Evolutionary conservation across 208 protist genomes (phyloP).

Genomic region (Acanthamoeba castellanii): DNA sequence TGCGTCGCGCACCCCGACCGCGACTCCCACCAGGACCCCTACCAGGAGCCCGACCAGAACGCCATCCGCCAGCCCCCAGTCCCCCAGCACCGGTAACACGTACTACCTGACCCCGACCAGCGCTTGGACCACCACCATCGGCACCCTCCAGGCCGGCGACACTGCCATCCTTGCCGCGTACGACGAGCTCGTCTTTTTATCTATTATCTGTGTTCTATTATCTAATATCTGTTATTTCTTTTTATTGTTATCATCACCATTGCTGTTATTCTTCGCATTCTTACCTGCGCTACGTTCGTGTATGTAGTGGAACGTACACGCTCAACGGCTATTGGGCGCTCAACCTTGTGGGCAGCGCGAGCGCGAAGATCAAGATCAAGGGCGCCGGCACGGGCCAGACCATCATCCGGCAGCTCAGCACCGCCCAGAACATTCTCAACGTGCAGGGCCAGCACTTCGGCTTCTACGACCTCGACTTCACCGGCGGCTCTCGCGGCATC

Average conservation of each 20-base stretch:
- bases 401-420: not conserved
- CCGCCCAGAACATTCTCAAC: not conserved
- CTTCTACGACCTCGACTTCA: slow-evolving; percentile 41
- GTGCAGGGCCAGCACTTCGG: not conserved
- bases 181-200: not conserved
- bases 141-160: not conserved
- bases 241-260: too few species aligned
- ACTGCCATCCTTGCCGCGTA: not conserved
- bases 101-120: not conserved
- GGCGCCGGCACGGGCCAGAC: not conserved
- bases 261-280: too few species aligned
- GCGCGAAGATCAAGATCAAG: not conserved
- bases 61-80: too few species aligned
- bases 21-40: too few species aligned
- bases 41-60: too few species aligned
- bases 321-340: not conserved
- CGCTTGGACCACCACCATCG: not conserved
- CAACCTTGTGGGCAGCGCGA: not conserved
- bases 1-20: too few species aligned
- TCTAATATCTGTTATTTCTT: too few species aligned
- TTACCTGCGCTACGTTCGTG: too few species aligned
- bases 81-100: not conserved
- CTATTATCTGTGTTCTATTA: too few species aligned
- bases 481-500: not conserved
- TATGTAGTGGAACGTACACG: not conserved